Conservation (phyloP, 2,329 filamentous ascomycete species). For the Aspergillus quadricinctus region DNA sequence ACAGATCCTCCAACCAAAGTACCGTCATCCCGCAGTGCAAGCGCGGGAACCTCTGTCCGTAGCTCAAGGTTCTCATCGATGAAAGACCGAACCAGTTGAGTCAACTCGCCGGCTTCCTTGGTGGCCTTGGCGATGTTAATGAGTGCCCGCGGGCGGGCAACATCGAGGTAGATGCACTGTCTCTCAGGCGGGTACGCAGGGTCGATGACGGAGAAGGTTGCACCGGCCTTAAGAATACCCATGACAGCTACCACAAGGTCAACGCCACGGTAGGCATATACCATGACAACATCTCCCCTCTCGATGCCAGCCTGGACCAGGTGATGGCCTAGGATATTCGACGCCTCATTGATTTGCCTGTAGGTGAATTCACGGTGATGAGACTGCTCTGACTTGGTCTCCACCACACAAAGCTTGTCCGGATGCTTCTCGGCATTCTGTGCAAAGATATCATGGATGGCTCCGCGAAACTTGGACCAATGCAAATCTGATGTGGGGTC, state of each 20-base stretch:
- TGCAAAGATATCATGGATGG: slow-evolving; percentile 43
- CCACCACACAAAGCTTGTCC: slow-evolving; percentile 63
- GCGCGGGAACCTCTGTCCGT: slow-evolving; percentile 68
- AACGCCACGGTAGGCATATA: slow-evolving; percentile 78
- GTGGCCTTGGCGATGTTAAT: slow-evolving; percentile 70
- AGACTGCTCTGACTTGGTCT: slow-evolving; percentile 51
- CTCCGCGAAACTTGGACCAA: slow-evolving; percentile 44
- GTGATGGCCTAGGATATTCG: slow-evolving; percentile 75
- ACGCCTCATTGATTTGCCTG: slow-evolving; percentile 77
- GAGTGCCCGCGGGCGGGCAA: slow-evolving; percentile 68
- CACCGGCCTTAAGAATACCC: slow-evolving; percentile 63
- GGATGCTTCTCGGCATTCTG: slow-evolving; percentile 61
- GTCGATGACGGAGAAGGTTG: slow-evolving; percentile 63
- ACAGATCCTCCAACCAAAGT: slow-evolving; percentile 63
- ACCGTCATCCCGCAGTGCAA: slow-evolving; percentile 69
- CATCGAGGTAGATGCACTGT: slow-evolving; percentile 78
- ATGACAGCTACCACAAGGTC: slow-evolving; percentile 75
- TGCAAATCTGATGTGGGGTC: slow-evolving; percentile 42
- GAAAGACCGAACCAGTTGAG: slow-evolving; percentile 59
- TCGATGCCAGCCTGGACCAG: slow-evolving; percentile 68
- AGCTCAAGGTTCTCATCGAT: slow-evolving; percentile 69
- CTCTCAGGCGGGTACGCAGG: slow-evolving; percentile 76
- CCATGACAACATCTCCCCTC: slow-evolving; percentile 87
- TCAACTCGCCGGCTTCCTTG: slow-evolving; percentile 61
- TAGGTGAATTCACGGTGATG: slow-evolving; percentile 73